These are phyloP conservation scores for Xylaria flabelliformis DNA, from an alignment of 495 filamentous ascomycete genomes.

Conservation along the genomic window DNA sequence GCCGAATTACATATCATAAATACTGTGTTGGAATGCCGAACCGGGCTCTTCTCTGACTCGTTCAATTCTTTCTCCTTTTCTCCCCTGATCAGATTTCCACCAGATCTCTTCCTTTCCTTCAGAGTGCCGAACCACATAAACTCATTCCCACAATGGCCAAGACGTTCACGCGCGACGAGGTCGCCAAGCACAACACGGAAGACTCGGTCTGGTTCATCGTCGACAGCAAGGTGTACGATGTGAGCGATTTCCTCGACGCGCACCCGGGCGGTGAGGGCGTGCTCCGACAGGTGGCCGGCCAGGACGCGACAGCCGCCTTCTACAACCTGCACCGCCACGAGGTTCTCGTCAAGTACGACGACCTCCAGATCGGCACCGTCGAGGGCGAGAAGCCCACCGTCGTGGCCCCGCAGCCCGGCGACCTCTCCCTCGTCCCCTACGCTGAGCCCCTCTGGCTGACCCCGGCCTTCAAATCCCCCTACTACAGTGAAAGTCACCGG, in stretches of 20 bases:
- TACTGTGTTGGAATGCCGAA: slow-evolving; percentile 15
- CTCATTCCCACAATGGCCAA: slow-evolving; percentile 38
- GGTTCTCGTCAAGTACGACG: slow-evolving; percentile 76
- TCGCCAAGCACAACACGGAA: slow-evolving; percentile 82
- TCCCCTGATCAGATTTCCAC: neutral
- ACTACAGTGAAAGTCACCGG: slow-evolving; percentile 80
- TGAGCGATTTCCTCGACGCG: slow-evolving; percentile 88
- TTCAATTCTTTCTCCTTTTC: neutral
- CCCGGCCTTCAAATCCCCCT: slow-evolving; percentile 79
- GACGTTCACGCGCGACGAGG: slow-evolving; percentile 73
- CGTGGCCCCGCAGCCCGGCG: slow-evolving; percentile 71
- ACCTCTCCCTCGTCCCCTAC: slow-evolving; percentile 78
- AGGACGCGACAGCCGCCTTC: slow-evolving; percentile 86
- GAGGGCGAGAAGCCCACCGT: slow-evolving; percentile 77
- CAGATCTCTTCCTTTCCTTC: neutral
- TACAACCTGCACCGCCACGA: slow-evolving; percentile 95
- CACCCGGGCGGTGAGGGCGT: slow-evolving; percentile 88
- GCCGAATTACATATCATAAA: slow-evolving; percentile 14
- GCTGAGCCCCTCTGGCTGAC: slow-evolving; percentile 83
- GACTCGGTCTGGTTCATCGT: slow-evolving; percentile 83
- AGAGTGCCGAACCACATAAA: neutral
- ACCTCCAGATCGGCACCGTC: slow-evolving; percentile 78
- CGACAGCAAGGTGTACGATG: slow-evolving; percentile 91
- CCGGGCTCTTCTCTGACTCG: neutral
- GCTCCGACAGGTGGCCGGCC: slow-evolving; percentile 82